phyloP scores from a whole-genome alignment of 176 grass and related monocot genomes.

The Saccharum officinarum region DNA sequence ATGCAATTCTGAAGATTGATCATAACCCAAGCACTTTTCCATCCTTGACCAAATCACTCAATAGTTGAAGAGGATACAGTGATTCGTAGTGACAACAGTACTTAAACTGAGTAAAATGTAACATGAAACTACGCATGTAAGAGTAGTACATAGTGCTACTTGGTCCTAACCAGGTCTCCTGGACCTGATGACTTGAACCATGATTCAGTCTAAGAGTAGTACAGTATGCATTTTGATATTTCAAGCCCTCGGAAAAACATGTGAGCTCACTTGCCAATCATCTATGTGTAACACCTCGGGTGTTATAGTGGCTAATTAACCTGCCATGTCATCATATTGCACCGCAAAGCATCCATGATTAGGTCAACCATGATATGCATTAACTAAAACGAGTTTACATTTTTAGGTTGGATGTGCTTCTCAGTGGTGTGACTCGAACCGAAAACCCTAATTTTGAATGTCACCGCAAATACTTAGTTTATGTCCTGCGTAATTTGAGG shows the following conservation, averaged over 20 bases:
- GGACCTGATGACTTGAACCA: neutral
- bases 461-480: no score
- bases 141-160: neutral
- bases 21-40: neutral
- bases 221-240: neutral
- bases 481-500: no score
- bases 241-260: neutral
- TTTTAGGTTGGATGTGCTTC: no score
- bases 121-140: neutral
- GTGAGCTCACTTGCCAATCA: neutral
- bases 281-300: no score
- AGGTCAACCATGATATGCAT: no score
- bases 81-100: neutral
- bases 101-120: neutral
- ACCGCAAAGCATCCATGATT: no score
- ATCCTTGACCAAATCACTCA: neutral
- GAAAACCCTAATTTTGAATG: no score
- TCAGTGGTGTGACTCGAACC: no score
- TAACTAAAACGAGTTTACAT: no score
- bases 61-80: neutral
- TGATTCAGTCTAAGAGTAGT: neutral
- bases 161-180: neutral
- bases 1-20: neutral
- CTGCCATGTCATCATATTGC: no score
- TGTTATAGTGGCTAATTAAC: no score